phyloP scores from a whole-genome alignment of 1,139 yeast genomes.

The Yamadazyma sp. region DNA sequence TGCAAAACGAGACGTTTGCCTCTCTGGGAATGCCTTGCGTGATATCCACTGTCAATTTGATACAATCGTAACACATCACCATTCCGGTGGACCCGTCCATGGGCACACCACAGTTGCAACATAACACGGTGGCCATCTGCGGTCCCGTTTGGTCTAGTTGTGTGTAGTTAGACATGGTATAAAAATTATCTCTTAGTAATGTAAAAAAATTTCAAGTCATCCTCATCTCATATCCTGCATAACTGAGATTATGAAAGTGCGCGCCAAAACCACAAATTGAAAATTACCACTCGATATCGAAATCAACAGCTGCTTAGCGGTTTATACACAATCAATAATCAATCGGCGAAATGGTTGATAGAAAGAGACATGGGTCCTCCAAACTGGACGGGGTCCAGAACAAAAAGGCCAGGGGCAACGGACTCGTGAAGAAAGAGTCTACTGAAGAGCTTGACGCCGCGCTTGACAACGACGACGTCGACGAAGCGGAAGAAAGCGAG shows the following conservation, averaged over 20 bases:
- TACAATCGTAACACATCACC: constrained; percentile 98
- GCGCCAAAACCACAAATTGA: neutral
- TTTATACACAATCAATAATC: neutral
- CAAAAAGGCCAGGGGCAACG: constrained; percentile 4
- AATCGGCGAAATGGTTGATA: constrained; percentile 28
- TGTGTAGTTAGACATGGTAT: constrained; percentile 53
- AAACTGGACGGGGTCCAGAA: constrained; percentile 7
- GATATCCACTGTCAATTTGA: constrained; percentile 88
- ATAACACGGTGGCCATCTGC: constrained; percentile 77
- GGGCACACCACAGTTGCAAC: constrained; percentile 98
- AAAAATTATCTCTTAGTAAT: constrained; percentile 1
- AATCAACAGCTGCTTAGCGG: neutral
- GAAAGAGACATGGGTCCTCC: constrained; percentile 23
- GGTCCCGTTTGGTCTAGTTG: constrained; percentile 33
- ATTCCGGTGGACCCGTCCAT: constrained; percentile 94
- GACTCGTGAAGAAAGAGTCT: constrained; percentile 4
- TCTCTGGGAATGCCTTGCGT: constrained; percentile 96
- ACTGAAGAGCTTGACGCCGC: constrained; percentile 14
- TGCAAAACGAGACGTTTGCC: constrained; percentile 86
- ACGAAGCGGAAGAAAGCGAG: constrained; percentile 8
- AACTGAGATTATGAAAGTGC: neutral
- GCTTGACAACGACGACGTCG: constrained; percentile 8
- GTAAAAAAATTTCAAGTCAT: constrained; percentile 2
- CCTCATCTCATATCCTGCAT: constrained; percentile 1
- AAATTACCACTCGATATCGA: neutral